Percentiles rank a stretch among this genome's conserved stretches.
phyloP scores from a whole-genome alignment of 1,139 yeast genomes.

The Kurtzmaniella quercitrusa region DNA sequence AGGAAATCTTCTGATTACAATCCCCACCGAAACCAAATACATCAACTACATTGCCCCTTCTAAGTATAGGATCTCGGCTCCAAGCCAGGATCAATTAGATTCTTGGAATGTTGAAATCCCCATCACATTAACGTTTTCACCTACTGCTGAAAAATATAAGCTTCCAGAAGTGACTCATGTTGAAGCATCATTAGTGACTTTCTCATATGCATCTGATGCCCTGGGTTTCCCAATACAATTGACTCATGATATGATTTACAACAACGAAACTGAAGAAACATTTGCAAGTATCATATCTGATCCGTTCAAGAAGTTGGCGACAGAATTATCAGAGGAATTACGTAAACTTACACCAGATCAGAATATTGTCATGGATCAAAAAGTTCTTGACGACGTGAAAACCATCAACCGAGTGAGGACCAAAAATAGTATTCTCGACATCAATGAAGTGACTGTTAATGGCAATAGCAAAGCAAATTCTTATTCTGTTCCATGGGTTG shows the following conservation, averaged over 20 bases:
- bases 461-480: not conserved
- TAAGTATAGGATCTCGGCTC: slow-evolving; percentile 13
- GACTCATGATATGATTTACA: slow-evolving; percentile 35
- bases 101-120: slow-evolving; percentile 32
- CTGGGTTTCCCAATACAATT: slow-evolving; percentile 39
- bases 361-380: slow-evolving; percentile 25
- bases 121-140: slow-evolving; percentile 15
- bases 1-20: slow-evolving; percentile 15
- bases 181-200: slow-evolving; percentile 27
- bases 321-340: slow-evolving; percentile 17
- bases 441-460: not conserved
- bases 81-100: slow-evolving; percentile 9
- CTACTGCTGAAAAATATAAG: slow-evolving; percentile 9
- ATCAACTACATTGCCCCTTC: slow-evolving; percentile 32
- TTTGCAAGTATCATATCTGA: slow-evolving; percentile 19
- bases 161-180: slow-evolving; percentile 28
- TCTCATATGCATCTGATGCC: slow-evolving; percentile 28
- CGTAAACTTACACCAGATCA: slow-evolving; percentile 18
- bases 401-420: slow-evolving; percentile 1
- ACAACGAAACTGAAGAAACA: slow-evolving; percentile 20
- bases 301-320: slow-evolving; percentile 18
- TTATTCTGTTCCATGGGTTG: slow-evolving; percentile 4
- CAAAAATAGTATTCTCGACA: slow-evolving; percentile 1
- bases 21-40: slow-evolving; percentile 24
- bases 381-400: slow-evolving; percentile 27